Evolutionary conservation across 805 yeast genomes (phyloP).

Genomic region (Candida parachauliodes): DNA sequence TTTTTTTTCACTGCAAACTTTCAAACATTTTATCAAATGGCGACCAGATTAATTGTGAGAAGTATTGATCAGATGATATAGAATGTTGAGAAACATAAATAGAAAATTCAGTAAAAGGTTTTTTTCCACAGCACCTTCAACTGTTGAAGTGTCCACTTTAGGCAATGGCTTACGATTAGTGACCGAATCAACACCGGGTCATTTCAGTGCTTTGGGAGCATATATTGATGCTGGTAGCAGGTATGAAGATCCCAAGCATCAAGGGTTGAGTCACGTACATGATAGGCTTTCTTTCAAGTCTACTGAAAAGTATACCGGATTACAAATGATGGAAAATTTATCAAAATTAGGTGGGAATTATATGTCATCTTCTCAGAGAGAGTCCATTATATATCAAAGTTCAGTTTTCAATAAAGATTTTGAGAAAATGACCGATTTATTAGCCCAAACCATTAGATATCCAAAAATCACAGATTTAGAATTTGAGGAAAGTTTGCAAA

Average conservation of each 20-base stretch:
- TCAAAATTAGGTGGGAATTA: conserved; percentile 89
- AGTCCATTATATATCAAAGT: conserved; percentile 89
- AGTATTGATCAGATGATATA: neutral
- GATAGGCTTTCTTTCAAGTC: conserved; percentile 86
- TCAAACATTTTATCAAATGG: neutral
- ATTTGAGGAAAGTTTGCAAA: conserved; percentile 61
- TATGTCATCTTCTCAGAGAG: conserved; percentile 90
- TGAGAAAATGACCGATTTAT: conserved; percentile 68
- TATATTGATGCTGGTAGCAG: conserved; percentile 91
- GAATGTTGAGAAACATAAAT: neutral
- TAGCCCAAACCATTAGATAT: conserved; percentile 71
- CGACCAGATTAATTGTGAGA: neutral
- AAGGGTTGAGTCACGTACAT: conserved; percentile 78
- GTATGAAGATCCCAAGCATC: conserved; percentile 54
- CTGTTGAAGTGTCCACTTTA: conserved; percentile 40
- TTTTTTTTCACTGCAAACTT: neutral
- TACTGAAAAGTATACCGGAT: conserved; percentile 54
- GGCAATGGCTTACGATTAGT: conserved; percentile 79
- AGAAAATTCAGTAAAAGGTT: neutral
- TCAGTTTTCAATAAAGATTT: conserved; percentile 87
- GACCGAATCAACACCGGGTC: conserved; percentile 83
- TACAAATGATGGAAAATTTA: conserved; percentile 69
- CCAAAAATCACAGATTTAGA: conserved; percentile 72
- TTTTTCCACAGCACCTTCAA: conserved; percentile 1
- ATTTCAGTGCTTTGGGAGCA: conserved; percentile 86